Percentiles rank a stretch among this genome's conserved stretches.
Conservation (phyloP, 78 protist genomes). For the Monocercomonoides exilis region DNA sequence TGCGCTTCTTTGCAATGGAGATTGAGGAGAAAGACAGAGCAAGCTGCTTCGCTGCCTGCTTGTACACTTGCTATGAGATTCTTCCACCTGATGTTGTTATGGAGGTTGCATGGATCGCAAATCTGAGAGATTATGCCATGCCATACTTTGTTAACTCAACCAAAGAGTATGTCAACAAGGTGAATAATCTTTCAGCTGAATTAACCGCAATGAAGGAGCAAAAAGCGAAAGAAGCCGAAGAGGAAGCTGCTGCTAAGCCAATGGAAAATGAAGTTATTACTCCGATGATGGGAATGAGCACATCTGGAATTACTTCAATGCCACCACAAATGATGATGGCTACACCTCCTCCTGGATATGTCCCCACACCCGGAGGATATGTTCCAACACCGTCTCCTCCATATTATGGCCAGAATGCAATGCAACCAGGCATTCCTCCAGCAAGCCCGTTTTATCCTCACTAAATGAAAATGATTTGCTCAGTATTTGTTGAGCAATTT, state of each 20-base stretch:
- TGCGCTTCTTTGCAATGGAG: constrained; percentile 77
- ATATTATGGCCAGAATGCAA: no score
- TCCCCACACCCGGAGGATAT: no score
- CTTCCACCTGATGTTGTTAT: constrained; percentile 83
- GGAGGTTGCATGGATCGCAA: constrained; percentile 95
- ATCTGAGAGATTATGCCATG: constrained; percentile 87
- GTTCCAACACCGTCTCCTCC: no score
- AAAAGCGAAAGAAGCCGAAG: constrained; percentile 4
- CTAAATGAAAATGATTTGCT: no score
- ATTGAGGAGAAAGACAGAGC: constrained; percentile 14
- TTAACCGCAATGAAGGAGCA: background rate
- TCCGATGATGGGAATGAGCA: no score
- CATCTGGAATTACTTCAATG: no score
- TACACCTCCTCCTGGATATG: no score
- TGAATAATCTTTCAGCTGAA: background rate
- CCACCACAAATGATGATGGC: no score
- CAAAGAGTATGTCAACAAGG: constrained; percentile 32
- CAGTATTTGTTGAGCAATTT: no score
- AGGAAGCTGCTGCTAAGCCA: background rate
- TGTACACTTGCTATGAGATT: constrained; percentile 89
- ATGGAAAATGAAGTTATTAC: no score
- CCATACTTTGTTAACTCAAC: constrained; percentile 89
- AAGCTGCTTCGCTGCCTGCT: constrained; percentile 85
- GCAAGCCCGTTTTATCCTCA: no score
- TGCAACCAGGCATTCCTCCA: no score